Evolutionary conservation across 2,329 filamentous ascomycete genomes (phyloP).

Genomic region (Dryadomyces quercus-mongolicae): DNA sequence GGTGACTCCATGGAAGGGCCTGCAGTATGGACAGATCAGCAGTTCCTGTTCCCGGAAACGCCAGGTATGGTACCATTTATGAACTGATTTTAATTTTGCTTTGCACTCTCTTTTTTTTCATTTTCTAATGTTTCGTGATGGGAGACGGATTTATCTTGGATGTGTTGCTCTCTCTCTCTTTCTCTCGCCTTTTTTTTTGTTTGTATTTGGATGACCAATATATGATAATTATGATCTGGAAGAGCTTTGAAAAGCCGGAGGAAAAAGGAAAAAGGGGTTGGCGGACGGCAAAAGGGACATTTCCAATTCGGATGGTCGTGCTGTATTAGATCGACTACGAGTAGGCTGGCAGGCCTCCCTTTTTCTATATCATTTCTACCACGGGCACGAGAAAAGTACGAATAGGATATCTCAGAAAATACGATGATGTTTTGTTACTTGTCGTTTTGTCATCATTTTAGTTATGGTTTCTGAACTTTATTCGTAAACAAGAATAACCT

Average conservation of each 20-base stretch:
- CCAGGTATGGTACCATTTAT: neutral
- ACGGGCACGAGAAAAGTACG: too few relatives aligned
- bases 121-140: neutral
- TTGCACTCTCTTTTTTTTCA: neutral
- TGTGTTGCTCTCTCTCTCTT: neutral
- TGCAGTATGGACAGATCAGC: neutral
- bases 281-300: too few relatives aligned
- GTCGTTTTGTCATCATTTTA: too few relatives aligned
- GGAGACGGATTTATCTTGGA: neutral
- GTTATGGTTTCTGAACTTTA: too few relatives aligned
- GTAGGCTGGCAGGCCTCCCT: too few relatives aligned
- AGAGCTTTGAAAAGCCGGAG: neutral
- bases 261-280: neutral
- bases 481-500: too few relatives aligned
- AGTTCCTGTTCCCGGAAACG: neutral
- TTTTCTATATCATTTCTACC: too few relatives aligned
- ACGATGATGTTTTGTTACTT: too few relatives aligned
- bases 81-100: neutral
- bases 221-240: neutral
- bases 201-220: neutral
- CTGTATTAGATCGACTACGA: too few relatives aligned
- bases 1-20: slow-evolving; percentile 5
- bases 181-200: neutral
- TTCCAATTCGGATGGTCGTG: too few relatives aligned
- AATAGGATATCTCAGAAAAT: too few relatives aligned